A percentile compares a stretch with the other conserved stretches of the same genome.
These are phyloP conservation scores for Sisymbrium irio DNA, from an alignment of 345 rosid species.

Conservation along the genomic window DNA sequence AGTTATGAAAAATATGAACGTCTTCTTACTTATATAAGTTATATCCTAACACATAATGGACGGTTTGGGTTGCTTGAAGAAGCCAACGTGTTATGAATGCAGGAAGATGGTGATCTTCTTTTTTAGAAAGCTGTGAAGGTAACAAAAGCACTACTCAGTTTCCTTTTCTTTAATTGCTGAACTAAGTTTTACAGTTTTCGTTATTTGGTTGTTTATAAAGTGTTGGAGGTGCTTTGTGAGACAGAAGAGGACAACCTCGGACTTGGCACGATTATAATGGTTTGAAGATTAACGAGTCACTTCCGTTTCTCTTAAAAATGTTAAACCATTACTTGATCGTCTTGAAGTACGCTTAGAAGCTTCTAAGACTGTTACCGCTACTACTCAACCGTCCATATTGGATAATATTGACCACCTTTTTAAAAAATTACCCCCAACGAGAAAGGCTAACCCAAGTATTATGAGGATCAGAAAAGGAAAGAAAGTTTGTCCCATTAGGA, in stretches of 20 bases:
- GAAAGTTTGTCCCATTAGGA: too few species aligned
- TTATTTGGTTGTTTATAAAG: slow-evolving; percentile 36
- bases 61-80: too few species aligned
- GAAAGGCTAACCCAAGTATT: too few species aligned
- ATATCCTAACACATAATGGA: too few species aligned
- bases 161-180: not conserved
- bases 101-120: slow-evolving; percentile 73
- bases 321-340: slow-evolving; percentile 70
- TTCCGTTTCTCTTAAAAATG: slow-evolving; percentile 55
- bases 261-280: slow-evolving; percentile 59
- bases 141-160: not conserved
- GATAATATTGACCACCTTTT: too few species aligned
- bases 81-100: too few species aligned
- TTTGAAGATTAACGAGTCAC: slow-evolving; percentile 75
- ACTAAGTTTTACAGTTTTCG: not conserved
- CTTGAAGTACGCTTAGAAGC: slow-evolving; percentile 69
- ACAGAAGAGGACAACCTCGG: slow-evolving; percentile 64
- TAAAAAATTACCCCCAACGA: too few species aligned
- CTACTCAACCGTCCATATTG: too few species aligned
- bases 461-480: too few species aligned
- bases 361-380: slow-evolving; percentile 45
- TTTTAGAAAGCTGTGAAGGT: slow-evolving; percentile 73
- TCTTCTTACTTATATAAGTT: too few species aligned
- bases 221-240: slow-evolving; percentile 80
- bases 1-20: too few species aligned